Evolutionary conservation across 139 green algal species (phyloP), one percentile per base, ranked within the genome.

Genomic region (Chlorella vulgaris): DNA sequence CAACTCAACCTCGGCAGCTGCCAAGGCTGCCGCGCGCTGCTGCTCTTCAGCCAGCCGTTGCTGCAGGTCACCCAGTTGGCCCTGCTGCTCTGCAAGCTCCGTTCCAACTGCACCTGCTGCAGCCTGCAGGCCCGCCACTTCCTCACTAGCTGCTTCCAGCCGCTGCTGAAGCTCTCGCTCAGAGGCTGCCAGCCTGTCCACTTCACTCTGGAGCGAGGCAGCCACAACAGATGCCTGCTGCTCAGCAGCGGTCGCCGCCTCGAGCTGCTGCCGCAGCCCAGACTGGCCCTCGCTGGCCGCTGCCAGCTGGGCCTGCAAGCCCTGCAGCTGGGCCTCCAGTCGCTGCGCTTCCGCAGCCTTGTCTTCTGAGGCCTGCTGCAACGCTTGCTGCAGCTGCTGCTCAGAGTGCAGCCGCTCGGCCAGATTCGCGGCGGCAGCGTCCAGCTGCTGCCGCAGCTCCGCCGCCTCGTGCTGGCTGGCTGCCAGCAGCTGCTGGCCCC

Each of bases 121-220:
- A 5, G 55, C 55, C 21, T 21, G 55, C 55, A 24, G 47, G 15
- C 13, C 47, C 47, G 47, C 47, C 47, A 15, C 47, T 58, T 58
- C 47, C 47, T 58, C 13, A 10, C 47, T 24, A 15, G 55, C 55
- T n/a, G 55, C 55, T 8, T 65, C 55, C 55, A 65, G 55, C 55
- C n/a, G 58, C 74, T 60, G 38, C 58, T 69, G 74, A 26, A 80
- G 74, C 36, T 80, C 74, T 29, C n/a, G 10, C 39, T 60, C 55
- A 0, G 29, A 19, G 5, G 53, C 53, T 2, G 73, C 31, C 73
- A 79, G 73, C 24, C 51, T 24, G 4, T 35, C 51, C 21, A 68
- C 4, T 47, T 79, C 73, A 3, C 50, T 53, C 38, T 29, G n/a
- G 26, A 67, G 35, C 6, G 73, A 50, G 0, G 53, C 73, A 4